Evolutionary conservation across 2,329 filamentous ascomycete species (phyloP), one percentile per base, ranked within the genome.

Genomic region (Coniochaeta pulveracea): DNA sequence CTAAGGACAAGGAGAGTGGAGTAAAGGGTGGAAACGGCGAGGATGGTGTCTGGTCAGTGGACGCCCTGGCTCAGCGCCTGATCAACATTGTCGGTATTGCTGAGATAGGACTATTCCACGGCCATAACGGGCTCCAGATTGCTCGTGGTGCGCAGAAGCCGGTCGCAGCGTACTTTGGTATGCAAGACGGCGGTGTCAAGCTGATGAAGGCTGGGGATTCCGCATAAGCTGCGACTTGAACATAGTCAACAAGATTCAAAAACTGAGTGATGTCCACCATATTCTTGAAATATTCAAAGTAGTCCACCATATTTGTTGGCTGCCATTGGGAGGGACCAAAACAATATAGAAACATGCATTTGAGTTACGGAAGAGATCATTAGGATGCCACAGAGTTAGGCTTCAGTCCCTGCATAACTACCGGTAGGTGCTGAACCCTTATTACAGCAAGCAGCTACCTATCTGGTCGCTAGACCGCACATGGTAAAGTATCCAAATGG

Each of bases 41-140:
- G 43, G 65, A 73, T 40, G 81, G 85, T 11, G 60, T 71, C 25
- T 95, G 86, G 85, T 83, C 89, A 42, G 83, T 95, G 5, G 72
- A 80, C 42, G 67, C 66, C 22, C 64, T 98, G 32, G 80, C 84
- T 6, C 66, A 69, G 41, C 70, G 72, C 47, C 79, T 96, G 49
- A 85, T 93, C 55, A 66, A 68, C 43, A 81, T 94, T 42, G 79
- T 82, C 2, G 91, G 91, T 32, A 85, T 98, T 7, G 66, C 95
- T 34, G 91, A 94, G 52, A 88, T 93, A 18, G 91, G 91, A 10
- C 69, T 98, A 28, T 98, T 98, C 63, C 74, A 77, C 26, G 89
- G 89, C 4, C 52, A 77, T 47, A 88, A 89, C 39, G 89, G 89
- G 0, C 63, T 73, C 8, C 12, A 33, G 14, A 19, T 33, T 25